Evolutionary conservation across 192 early-diverging fungal species (phyloP), one percentile per base, ranked within the genome.

Genomic region (Paraglomus brasilianum): DNA sequence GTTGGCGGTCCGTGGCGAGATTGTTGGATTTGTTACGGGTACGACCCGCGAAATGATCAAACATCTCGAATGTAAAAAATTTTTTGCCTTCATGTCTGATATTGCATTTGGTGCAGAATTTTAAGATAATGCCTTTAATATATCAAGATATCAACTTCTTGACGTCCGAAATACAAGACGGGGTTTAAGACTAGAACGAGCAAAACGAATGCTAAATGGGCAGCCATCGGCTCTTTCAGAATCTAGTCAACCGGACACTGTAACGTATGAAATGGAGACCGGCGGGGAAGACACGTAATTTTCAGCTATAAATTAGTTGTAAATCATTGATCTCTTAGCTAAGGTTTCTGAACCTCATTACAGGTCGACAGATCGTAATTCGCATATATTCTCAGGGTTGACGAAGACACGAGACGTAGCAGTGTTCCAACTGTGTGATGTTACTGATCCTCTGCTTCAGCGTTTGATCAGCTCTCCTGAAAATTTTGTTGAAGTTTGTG

Each of bases 1-100:
- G n/a, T 43, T 24, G 70, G 64, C 48, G 82, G 82, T 14, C 75
- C 82, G 3, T 83, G 78, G 72, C 78, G 81, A 14, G 76, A 76
- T 58, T 76, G 69, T 39, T 83, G 82, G 82, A 51, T 83, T n/a
- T 67, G 51, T 15, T 83, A 78, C 58, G 82, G 82, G 1, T 52
- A 72, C 21, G 81, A 83, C 53, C 77, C 80, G 17, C 70, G 69
- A 60, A 61, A 56, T 44, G 65, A 76, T 42, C 46, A 45, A 6
- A 52, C 72, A 10, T 46, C 68, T 17, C 51, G 73, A 46, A 56
- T 72, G 70, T 76, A 76, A 50, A 64, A 38, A 24, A 17, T 8
- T 49, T 17, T 14, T 39, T 66, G 40, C 44, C 40, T 5, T 64
- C n/a, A 9, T 17, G 13, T 45, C 13, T 47, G 13, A 5, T 9